Conservation (phyloP, 2,329 filamentous ascomycete genomes). For the Aspergillus sp. region DNA sequence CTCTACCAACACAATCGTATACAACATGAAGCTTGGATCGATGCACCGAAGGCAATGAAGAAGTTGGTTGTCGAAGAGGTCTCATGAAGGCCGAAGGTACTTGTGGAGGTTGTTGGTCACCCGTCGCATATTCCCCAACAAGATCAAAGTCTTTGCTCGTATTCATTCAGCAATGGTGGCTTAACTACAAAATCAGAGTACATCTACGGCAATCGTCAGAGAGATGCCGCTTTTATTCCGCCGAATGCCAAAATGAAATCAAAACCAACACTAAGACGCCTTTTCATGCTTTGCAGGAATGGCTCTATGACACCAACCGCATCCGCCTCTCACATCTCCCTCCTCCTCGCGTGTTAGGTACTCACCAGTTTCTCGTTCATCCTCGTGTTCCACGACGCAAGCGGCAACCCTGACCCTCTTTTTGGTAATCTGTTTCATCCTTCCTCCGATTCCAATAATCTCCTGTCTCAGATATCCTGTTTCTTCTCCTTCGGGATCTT, state of each 20-base stretch:
- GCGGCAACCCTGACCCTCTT: conserved; percentile 80
- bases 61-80: no score
- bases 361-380: conserved; percentile 69
- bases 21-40: no score
- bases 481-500: conserved; percentile 44
- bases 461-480: conserved; percentile 84
- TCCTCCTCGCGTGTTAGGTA: conserved; percentile 73
- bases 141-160: no score
- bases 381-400: conserved; percentile 83
- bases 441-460: conserved; percentile 86
- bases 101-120: no score
- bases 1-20: no score
- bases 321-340: conserved; percentile 71
- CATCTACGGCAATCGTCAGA: no score
- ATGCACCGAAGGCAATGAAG: no score
- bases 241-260: not conserved
- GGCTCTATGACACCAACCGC: conserved; percentile 84
- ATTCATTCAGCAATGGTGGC: no score
- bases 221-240: no score
- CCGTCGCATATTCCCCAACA: no score
- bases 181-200: no score
- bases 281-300: conserved; percentile 63
- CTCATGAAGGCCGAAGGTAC: no score
- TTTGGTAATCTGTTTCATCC: conserved; percentile 86
- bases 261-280: not conserved